Evolutionary conservation across 352 stramenopile species (phyloP).

Genomic region (Pythium sp.): DNA sequence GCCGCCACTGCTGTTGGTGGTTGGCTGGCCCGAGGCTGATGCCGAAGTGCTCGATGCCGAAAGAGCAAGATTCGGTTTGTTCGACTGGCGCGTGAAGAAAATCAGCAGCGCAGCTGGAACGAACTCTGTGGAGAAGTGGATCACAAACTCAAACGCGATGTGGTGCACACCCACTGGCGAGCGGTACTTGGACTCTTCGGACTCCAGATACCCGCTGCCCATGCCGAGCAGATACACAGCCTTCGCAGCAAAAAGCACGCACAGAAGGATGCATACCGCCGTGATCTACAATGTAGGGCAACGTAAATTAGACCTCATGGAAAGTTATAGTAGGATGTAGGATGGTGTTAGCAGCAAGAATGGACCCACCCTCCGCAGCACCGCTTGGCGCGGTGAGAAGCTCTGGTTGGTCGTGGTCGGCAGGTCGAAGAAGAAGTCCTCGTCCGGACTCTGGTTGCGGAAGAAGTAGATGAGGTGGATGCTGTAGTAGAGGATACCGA

Average conservation of each 20-base stretch:
- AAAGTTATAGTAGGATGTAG: neutral
- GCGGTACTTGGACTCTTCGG: slow-evolving; percentile 59
- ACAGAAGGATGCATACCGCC: slow-evolving; percentile 67
- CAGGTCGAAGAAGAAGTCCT: slow-evolving; percentile 85
- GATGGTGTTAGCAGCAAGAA: neutral
- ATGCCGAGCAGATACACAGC: slow-evolving; percentile 72
- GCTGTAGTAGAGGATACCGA: slow-evolving; percentile 80
- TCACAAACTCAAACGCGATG: slow-evolving; percentile 67
- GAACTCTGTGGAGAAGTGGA: slow-evolving; percentile 77
- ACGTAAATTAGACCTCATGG: slow-evolving; percentile 11
- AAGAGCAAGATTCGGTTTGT: slow-evolving; percentile 24
- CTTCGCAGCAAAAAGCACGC: slow-evolving; percentile 65
- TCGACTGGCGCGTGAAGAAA: slow-evolving; percentile 49
- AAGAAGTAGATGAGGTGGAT: slow-evolving; percentile 80
- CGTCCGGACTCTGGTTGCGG: slow-evolving; percentile 61
- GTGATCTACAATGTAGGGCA: slow-evolving; percentile 48
- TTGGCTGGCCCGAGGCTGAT: slow-evolving; percentile 19
- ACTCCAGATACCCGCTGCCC: slow-evolving; percentile 55
- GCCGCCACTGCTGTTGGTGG: slow-evolving; percentile 12
- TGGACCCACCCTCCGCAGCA: slow-evolving; percentile 54
- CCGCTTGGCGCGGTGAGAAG: slow-evolving; percentile 52
- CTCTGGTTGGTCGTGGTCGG: slow-evolving; percentile 26
- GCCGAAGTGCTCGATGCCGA: slow-evolving; percentile 26
- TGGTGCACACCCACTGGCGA: slow-evolving; percentile 61
- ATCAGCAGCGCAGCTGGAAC: slow-evolving; percentile 62